phyloP scores from a whole-genome alignment of 805 yeast genomes.

The Sugiyamaella lignohabitans region DNA sequence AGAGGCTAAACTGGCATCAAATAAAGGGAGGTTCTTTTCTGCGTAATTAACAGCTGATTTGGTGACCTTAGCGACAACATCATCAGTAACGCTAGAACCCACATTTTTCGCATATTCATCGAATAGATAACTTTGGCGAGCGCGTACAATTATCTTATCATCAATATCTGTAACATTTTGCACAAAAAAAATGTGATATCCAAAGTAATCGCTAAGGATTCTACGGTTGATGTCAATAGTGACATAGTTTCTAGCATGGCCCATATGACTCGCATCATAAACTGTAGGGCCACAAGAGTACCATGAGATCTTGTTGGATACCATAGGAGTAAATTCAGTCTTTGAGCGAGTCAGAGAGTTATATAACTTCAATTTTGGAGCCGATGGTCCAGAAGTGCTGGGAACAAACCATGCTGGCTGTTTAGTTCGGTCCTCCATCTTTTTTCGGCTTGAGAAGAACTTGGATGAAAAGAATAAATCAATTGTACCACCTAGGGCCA shows the following conservation, averaged over 20 bases:
- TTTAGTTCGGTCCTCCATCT: conserved; percentile 6
- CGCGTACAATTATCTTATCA: conserved; percentile 91
- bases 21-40: conserved; percentile 32
- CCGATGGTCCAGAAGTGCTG: neutral
- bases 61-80: conserved; percentile 36
- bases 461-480: neutral
- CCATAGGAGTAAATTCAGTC: conserved; percentile 66
- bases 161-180: conserved; percentile 99
- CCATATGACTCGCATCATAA: conserved; percentile 94
- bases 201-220: conserved; percentile 82
- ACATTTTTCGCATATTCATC: conserved; percentile 44
- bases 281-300: conserved; percentile 99
- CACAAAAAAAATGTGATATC: conserved; percentile 78
- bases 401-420: conserved; percentile 7
- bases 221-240: conserved; percentile 90
- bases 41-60: conserved; percentile 46
- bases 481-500: too few species aligned
- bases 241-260: conserved; percentile 96
- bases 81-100: conserved; percentile 26
- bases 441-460: neutral
- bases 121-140: conserved; percentile 80
- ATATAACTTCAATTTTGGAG: conserved; percentile 49
- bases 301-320: conserved; percentile 69
- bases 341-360: conserved; percentile 81
- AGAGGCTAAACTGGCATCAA: conserved; percentile 4